phyloP scores from a whole-genome alignment of 2,329 filamentous ascomycete species.

The Ophiocordyceps camponoti-saundersi region DNA sequence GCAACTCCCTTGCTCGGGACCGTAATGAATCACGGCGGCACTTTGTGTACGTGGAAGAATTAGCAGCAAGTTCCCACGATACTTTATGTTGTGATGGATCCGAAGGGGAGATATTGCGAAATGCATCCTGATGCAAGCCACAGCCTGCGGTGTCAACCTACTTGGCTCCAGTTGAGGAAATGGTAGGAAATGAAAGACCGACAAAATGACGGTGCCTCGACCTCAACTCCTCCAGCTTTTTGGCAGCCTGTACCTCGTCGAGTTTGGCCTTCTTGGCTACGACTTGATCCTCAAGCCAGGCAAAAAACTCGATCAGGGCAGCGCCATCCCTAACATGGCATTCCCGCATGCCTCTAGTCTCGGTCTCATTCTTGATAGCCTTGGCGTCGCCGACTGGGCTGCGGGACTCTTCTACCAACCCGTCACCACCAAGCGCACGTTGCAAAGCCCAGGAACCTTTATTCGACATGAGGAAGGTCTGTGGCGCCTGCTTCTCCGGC shows the following conservation, averaged over 20 bases:
- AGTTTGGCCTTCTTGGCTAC: conserved; percentile 53
- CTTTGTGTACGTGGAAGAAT: conserved; percentile 24
- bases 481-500: conserved; percentile 13
- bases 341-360: conserved; percentile 80
- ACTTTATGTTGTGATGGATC: too few species aligned
- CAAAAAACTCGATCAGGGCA: conserved; percentile 81
- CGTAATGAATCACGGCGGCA: conserved; percentile 92
- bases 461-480: conserved; percentile 73
- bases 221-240: conserved; percentile 70
- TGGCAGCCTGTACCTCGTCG: conserved; percentile 81
- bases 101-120: too few species aligned
- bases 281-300: conserved; percentile 88
- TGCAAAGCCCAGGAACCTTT: conserved; percentile 88
- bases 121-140: not conserved
- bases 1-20: conserved; percentile 68
- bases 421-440: conserved; percentile 68
- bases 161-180: conserved; percentile 79
- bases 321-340: conserved; percentile 91
- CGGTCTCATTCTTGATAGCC: conserved; percentile 81
- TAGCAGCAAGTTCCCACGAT: not conserved
- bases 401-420: conserved; percentile 68
- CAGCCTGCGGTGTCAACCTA: conserved; percentile 17
- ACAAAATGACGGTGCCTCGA: conserved; percentile 57
- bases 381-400: conserved; percentile 85
- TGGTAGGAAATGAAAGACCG: conserved; percentile 86